Evolutionary conservation across 2,329 filamentous ascomycete species (phyloP), one percentile per base, ranked within the genome.

Genomic region (Diplocarpon mali): DNA sequence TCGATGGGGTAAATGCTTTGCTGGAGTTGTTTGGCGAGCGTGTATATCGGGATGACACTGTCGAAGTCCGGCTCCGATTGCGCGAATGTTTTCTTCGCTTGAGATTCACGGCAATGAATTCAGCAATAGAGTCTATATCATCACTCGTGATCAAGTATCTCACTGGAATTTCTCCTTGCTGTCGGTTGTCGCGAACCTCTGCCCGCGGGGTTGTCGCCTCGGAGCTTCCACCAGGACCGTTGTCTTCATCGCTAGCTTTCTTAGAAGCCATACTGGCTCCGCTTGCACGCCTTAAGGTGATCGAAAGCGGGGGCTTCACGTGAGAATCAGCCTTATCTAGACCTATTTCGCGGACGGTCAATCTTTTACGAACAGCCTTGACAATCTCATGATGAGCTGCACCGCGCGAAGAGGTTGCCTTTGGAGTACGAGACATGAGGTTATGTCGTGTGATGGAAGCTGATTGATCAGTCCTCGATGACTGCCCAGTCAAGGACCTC

Each of bases 201-300:
- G 20, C 20, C 11, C 32, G 32, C 29, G 42, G 37, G 10, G 40
- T 50, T 10, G 15, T 30, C 20, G 11, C 28, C 3, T 34, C 44
- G 6, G 47, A 44, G 10, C 17, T 17, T 14, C 16, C 24, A 2
- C 6, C 27, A n/a, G 27, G 31, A 20, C n/a, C 11, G 6, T 6
- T 2, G 7, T 27, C 35, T 8, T 20, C 8, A 31, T 31, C 35
- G n/a, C 13, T 15, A 6, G 12, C 17, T 1, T 27, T 15, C 27
- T 13, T 27, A 27, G 16, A n/a, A 13, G 3, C 12, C 7, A 9
- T 31, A 17, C 35, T 51, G 2, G 16, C 34, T 34, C 24, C 44
- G 37, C 53, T 58, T 9, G 56, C 50, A 36, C 51, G 44, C 17
- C 55, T 47, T 35, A 58, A 47, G 2, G 55, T 58, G 17, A 58